Evolutionary conservation across 257 asterid species (phyloP), one percentile per base, ranked within the genome.

Genomic region (Echium plantagineum): DNA sequence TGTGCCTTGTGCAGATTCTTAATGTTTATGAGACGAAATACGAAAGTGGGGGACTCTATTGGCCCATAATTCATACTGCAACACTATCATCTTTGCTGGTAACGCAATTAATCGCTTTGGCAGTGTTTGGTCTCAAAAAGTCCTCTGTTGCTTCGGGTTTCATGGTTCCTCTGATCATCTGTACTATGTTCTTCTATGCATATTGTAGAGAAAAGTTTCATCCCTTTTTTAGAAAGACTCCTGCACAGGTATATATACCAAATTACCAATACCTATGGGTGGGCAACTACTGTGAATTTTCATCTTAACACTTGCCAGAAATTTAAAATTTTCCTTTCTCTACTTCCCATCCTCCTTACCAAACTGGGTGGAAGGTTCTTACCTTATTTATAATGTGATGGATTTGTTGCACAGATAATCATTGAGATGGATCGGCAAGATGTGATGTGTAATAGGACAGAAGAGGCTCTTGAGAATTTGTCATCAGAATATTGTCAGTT

Each of bases 371-470:
- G 49, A 42, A 42, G 17, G 17, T 42, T 42, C 49, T 42, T 42
- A 17, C 49, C 55, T 69, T 38, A 9, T 54, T 15, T 57, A 9
- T 58, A 31, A 57, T 20, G 5, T 51, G 52, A 18, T 53, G 49
- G 67, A 52, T 63, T 22, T 63, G 15, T 4, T 56, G 38, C 7
- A 20, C 78, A 89, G 97, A 71, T 74, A 68, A 81, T 83, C 16
- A 78, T 86, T 49, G 97, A 90, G 68, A 84, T 90, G 97, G 97
- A 90, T 60, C 81, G 90, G 26, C 67, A 76, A 67, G 95, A 86
- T 63, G 96, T 84, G 74, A 81, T 71, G 22, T 53, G 57, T n/a
- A 88, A 84, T 66, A 67, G 71, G 61, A 56, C 77, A 80, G 84
- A 72, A 35, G 94, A 90, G 75, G 85, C 80, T 57, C 79, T 84